Conservation (phyloP, 2,329 filamentous ascomycete genomes). For the Fusarium kyushuense region DNA sequence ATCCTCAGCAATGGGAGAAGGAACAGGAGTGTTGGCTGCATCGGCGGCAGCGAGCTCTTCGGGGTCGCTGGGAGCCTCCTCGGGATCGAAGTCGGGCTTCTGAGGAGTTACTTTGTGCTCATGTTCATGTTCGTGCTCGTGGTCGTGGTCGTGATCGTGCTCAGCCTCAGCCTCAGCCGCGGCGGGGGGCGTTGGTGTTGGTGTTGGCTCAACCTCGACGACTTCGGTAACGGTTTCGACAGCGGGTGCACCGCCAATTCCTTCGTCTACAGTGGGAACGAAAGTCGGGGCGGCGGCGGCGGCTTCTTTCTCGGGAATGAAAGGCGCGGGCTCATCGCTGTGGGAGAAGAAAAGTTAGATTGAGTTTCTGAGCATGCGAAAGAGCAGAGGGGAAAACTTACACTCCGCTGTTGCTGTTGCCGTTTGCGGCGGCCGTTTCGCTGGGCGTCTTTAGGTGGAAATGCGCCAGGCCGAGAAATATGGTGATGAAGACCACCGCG, state of each 20-base stretch:
- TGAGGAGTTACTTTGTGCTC: background rate
- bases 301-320: conserved; percentile 29
- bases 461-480: conserved; percentile 31
- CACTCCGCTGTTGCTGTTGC: conserved; percentile 7
- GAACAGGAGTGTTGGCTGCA: background rate
- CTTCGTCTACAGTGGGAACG: conserved; percentile 18
- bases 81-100: conserved; percentile 5
- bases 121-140: background rate
- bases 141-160: background rate
- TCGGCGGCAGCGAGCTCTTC: conserved; percentile 23
- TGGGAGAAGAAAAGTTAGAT: background rate
- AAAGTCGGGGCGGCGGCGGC: conserved; percentile 20
- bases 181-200: background rate
- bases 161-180: background rate
- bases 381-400: background rate
- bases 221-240: conserved; percentile 7
- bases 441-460: conserved; percentile 26
- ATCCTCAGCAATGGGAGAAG: background rate
- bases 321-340: conserved; percentile 26
- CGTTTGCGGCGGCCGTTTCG: background rate
- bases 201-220: conserved; percentile 1
- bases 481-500: conserved; percentile 29
- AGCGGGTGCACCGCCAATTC: conserved; percentile 7
- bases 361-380: background rate
- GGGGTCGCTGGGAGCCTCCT: conserved; percentile 15